phyloP scores from a whole-genome alignment of 805 yeast species.

The Dipodascus geniculatus region DNA sequence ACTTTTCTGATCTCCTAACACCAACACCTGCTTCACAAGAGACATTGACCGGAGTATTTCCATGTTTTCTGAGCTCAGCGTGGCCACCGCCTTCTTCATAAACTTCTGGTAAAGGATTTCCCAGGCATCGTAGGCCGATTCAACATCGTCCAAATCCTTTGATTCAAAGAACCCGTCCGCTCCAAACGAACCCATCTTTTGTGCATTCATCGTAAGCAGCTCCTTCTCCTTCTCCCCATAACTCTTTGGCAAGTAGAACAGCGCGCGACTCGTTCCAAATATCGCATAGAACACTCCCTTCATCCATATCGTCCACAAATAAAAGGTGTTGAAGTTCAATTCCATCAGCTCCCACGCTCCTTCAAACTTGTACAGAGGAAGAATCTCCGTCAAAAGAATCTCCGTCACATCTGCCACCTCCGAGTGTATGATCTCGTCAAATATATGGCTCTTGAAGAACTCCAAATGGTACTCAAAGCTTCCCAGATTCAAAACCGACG shows the following conservation, averaged over 20 bases:
- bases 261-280: not conserved
- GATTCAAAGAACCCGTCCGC: not conserved
- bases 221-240: not conserved
- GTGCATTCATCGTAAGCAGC: not conserved
- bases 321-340: not conserved
- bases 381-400: not conserved
- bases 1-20: not conserved
- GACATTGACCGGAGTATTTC: not conserved
- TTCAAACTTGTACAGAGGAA: slow-evolving; percentile 1
- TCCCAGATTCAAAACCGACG: not conserved
- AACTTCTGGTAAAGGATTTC: not conserved
- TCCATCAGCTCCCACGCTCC: slow-evolving; percentile 1
- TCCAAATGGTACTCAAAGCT: not conserved
- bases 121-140: not conserved
- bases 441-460: not conserved
- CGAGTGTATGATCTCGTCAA: not conserved
- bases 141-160: not conserved
- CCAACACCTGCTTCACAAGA: not conserved
- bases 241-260: not conserved
- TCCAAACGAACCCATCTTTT: not conserved
- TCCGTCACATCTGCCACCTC: not conserved
- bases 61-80: not conserved
- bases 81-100: not conserved
- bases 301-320: not conserved
- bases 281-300: not conserved